These are phyloP conservation scores for Silybum marianum DNA, from an alignment of 129 eudicot species.

Conservation along the genomic window DNA sequence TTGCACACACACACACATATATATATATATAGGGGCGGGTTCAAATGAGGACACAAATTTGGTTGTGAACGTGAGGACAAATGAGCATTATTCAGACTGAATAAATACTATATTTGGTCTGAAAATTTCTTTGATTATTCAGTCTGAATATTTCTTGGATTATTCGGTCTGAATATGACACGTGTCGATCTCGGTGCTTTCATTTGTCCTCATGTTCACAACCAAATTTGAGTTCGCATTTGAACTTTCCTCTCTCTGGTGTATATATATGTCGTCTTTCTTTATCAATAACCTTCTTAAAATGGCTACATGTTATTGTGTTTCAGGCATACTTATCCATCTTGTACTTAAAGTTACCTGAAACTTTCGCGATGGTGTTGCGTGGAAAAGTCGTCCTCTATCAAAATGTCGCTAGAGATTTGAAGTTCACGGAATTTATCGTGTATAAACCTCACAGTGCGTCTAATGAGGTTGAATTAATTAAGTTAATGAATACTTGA, in stretches of 20 bases:
- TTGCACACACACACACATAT: neutral
- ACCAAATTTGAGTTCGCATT: no score
- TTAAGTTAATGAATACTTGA: conserved; percentile 16
- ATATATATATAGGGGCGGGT: no score
- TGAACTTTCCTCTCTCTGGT: no score
- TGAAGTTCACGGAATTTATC: conserved; percentile 74
- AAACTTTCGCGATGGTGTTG: conserved; percentile 53
- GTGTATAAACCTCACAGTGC: conserved; percentile 70
- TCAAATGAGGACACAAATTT: no score
- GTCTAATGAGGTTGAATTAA: conserved; percentile 49
- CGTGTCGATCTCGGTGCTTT: no score
- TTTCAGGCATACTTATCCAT: conserved; percentile 81
- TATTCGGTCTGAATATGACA: no score
- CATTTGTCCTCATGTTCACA: no score
- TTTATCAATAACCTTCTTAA: neutral
- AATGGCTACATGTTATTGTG: conserved; percentile 5
- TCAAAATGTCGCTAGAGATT: conserved; percentile 75
- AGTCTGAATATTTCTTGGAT: no score
- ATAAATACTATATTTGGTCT: no score
- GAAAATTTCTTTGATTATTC: no score
- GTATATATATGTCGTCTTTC: neutral
- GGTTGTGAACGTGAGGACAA: no score
- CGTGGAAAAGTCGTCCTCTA: conserved; percentile 66
- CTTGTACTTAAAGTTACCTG: conserved; percentile 73
- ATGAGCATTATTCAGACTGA: no score